These are phyloP conservation scores for Nannochloropsis granulata DNA, from an alignment of 108 stramenopile species.

Conservation along the genomic window DNA sequence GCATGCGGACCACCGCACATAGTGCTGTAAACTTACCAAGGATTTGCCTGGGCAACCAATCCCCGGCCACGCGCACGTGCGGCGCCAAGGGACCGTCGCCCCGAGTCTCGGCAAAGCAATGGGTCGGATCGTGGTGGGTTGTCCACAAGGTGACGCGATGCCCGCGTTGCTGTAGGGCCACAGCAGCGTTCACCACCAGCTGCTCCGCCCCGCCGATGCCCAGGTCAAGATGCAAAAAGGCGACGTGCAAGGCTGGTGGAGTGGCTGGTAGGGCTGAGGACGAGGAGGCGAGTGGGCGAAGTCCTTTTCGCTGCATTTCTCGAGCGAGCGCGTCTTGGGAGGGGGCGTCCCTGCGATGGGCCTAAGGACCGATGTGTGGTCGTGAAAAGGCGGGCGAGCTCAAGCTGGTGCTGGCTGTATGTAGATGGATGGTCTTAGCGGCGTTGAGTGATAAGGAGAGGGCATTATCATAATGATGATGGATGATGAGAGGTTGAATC, in stretches of 20 bases:
- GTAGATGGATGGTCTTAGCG: no score
- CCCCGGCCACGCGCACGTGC: conserved; percentile 48
- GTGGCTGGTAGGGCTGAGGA: not conserved
- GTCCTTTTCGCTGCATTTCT: not conserved
- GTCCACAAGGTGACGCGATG: conserved; percentile 66
- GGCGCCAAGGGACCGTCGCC: conserved; percentile 25
- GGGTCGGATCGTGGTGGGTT: conserved; percentile 69
- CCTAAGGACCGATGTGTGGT: no score
- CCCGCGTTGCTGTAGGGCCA: conserved; percentile 10
- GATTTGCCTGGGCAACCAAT: conserved; percentile 75
- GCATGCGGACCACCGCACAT: conserved; percentile 36
- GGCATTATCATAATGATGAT: no score
- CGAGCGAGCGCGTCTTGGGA: not conserved
- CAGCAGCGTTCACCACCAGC: conserved; percentile 44
- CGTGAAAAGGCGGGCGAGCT: no score
- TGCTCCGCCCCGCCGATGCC: conserved; percentile 48
- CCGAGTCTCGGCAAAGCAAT: conserved; percentile 77
- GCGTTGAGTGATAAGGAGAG: no score
- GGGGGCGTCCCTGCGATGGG: no score
- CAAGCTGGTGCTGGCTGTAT: no score
- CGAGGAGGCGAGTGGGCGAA: not conserved
- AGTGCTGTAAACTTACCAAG: conserved; percentile 34
- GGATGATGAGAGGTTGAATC: no score
- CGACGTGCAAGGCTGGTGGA: conserved; percentile 16
- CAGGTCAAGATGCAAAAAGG: conserved; percentile 45